Evolutionary conservation across 805 yeast genomes (phyloP).

Genomic region (Cyberlindnera amylophila): DNA sequence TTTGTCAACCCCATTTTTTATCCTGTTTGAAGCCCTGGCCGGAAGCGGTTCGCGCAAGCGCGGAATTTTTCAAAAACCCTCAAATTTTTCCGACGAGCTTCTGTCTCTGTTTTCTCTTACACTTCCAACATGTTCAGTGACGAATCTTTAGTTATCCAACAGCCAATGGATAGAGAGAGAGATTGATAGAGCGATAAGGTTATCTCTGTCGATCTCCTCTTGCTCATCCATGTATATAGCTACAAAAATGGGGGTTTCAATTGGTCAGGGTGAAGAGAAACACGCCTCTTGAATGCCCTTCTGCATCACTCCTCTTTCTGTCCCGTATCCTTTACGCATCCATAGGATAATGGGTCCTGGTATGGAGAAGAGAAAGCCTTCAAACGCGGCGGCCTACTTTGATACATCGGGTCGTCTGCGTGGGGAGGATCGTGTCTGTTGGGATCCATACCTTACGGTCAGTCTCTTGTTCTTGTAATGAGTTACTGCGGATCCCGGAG

Average conservation of each 20-base stretch:
- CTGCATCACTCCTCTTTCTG: slow-evolving; percentile 54
- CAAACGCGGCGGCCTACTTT: slow-evolving; percentile 11
- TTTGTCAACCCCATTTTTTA: not conserved
- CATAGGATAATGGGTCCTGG: slow-evolving; percentile 56
- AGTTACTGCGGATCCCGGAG: slow-evolving; percentile 3
- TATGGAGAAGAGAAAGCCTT: slow-evolving; percentile 60
- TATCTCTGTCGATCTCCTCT: slow-evolving; percentile 1
- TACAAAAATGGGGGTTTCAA: no score
- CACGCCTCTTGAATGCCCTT: no score
- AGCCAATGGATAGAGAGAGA: no score
- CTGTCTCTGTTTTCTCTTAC: not conserved
- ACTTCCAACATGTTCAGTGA: no score
- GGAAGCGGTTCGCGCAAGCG: not conserved
- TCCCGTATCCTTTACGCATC: slow-evolving; percentile 46
- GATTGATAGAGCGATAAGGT: slow-evolving; percentile 3
- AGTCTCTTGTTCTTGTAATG: slow-evolving; percentile 1
- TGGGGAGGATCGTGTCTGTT: slow-evolving; percentile 45
- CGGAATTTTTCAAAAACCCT: no score
- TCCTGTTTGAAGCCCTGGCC: not conserved
- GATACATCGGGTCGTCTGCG: slow-evolving; percentile 20
- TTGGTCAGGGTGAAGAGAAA: no score
- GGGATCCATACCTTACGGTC: slow-evolving; percentile 7
- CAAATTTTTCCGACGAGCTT: not conserved
- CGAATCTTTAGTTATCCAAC: no score
- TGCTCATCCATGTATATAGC: not conserved